Evolutionary conservation across 2,329 filamentous ascomycete species (phyloP), one percentile per base, ranked within the genome.

Genomic region (Tolypocladium cylindrosporum): DNA sequence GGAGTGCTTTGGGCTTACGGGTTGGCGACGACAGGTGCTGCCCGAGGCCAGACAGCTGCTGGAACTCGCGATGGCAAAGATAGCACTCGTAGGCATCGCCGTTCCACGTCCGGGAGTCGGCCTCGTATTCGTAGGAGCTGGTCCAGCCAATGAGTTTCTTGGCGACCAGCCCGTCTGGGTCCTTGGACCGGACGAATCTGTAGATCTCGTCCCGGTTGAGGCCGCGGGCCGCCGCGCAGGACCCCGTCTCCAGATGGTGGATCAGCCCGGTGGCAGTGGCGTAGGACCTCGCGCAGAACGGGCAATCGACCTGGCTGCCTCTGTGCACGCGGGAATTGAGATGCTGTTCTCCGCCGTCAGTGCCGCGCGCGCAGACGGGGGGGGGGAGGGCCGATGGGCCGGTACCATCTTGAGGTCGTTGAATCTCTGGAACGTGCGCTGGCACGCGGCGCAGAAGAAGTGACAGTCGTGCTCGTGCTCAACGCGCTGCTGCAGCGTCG

Each of bases 211-310:
- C 75, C 19, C 78, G 77, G 65, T 79, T 75, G 2, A 84, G 34
- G 3, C 62, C 57, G 0, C 64, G 68, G 0, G 81, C 78, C 0
- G 65, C 65, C 0, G 73, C 71, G 58, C 84, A 87, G 0, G 72
- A 67, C n/a, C 78, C 78, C 0, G 65, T 68, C 61, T 87, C 84
- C 2, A 86, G 66, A 61, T 87, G 80, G 64, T 83, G 73, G 0
- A 71, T 65, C 3, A 85, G 60, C 13, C 81, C 83, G 1, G 77
- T 80, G 2, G 81, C 80, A 0, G 78, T 77, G 13, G 76, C 71
- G 61, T 73, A 82, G 7, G 5, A 21, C 1, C 42, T 59, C 41
- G 70, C 65, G 70, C 84, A 87, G 64, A 81, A 85, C 0, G 79
- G 83, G 58, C 84, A 88, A 0, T 43, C 1, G 9, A 84, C 66